These are phyloP conservation scores for Papiliotrema laurentii DNA, from an alignment of 1,284 basidiomycete species.

Conservation along the genomic window DNA sequence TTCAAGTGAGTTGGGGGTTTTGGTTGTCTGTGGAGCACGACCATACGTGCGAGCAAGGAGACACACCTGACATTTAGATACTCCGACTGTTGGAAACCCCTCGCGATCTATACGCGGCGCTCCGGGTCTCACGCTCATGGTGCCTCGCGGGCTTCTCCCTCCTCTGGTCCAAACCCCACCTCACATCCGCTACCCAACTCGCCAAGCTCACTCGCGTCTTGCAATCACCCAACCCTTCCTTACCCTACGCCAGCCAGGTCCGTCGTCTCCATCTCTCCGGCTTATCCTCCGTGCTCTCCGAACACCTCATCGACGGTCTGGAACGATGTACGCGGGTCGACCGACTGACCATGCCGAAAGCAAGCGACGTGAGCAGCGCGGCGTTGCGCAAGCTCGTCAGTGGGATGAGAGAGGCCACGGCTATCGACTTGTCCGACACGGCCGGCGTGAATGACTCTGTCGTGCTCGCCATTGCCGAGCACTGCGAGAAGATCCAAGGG, in stretches of 20 bases:
- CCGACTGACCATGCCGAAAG: conserved; percentile 84
- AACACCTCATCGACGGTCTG: conserved; percentile 72
- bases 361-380: conserved; percentile 65
- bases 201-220: conserved; percentile 28
- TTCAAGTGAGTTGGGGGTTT: conserved; percentile 18
- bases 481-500: conserved; percentile 77
- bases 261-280: conserved; percentile 84
- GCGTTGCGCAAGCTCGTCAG: conserved; percentile 66
- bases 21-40: neutral
- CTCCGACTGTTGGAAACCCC: conserved; percentile 74
- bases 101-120: conserved; percentile 67
- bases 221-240: conserved; percentile 56
- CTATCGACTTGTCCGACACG: conserved; percentile 81
- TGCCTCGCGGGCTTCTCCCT: conserved; percentile 93
- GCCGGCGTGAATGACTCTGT: conserved; percentile 65
- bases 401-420: conserved; percentile 70
- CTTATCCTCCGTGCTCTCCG: conserved; percentile 67
- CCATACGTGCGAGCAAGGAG: neutral
- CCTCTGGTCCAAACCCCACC: conserved; percentile 86
- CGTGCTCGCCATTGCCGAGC: conserved; percentile 63
- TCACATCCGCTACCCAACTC: conserved; percentile 57
- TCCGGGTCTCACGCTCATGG: conserved; percentile 87
- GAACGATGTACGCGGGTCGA: conserved; percentile 77
- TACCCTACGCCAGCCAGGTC: conserved; percentile 83
- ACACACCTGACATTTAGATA: conserved; percentile 55